These are phyloP conservation scores for Gracilaria domingensis DNA, from an alignment of 23 red algal species.

Conservation along the genomic window DNA sequence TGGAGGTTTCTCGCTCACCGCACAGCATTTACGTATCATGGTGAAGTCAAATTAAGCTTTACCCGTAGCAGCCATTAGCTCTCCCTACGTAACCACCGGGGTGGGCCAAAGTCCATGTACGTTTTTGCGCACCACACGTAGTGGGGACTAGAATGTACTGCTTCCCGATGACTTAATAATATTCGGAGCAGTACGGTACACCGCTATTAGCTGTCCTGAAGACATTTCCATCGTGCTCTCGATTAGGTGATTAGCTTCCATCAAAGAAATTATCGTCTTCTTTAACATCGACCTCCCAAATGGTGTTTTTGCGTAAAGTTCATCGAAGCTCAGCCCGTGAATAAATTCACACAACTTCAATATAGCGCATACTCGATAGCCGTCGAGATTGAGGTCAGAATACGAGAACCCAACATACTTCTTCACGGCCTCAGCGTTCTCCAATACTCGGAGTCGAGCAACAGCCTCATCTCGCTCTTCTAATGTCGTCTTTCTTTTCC, in stretches of 20 bases:
- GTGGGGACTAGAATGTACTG: neutral
- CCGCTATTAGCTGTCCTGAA: neutral
- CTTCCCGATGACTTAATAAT: neutral
- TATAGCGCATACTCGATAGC: conserved; percentile 16
- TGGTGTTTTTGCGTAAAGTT: neutral
- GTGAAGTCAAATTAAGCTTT: too few relatives aligned
- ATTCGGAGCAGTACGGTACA: neutral
- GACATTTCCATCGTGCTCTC: neutral
- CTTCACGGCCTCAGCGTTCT: neutral
- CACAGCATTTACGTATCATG: too few relatives aligned
- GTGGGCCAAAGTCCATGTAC: too few relatives aligned
- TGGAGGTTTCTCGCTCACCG: too few relatives aligned
- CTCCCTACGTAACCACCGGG: too few relatives aligned
- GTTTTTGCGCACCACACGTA: too few relatives aligned
- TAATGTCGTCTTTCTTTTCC: too few relatives aligned
- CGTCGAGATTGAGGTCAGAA: neutral
- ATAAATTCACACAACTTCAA: conserved; percentile 21
- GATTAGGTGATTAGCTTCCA: neutral
- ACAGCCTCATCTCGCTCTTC: neutral
- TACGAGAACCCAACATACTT: neutral
- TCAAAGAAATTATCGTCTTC: neutral
- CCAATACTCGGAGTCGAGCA: neutral
- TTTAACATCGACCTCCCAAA: neutral
- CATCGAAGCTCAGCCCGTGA: neutral
- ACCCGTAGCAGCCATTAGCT: too few relatives aligned